These are phyloP conservation scores for Dictyostelium intermedium DNA, from an alignment of 78 protist genomes.

Conservation along the genomic window DNA sequence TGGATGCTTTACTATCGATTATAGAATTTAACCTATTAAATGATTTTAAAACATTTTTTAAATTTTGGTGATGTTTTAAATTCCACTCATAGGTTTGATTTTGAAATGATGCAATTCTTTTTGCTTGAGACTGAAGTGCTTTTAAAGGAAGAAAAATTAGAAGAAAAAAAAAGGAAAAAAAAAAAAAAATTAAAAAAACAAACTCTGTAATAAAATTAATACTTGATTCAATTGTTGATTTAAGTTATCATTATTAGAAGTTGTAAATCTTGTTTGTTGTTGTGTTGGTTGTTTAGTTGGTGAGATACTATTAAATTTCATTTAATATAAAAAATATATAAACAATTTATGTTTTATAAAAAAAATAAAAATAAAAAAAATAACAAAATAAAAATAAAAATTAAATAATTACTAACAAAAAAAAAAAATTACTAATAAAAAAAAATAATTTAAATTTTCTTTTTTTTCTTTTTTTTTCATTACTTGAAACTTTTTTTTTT, in stretches of 20 bases:
- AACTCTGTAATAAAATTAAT: conserved; percentile 15
- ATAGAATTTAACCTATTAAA: conserved; percentile 20
- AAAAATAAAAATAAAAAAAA: not conserved
- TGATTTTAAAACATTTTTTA: conserved; percentile 47
- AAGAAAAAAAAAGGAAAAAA: not conserved
- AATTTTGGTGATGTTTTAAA: conserved; percentile 43
- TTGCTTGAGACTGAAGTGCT: conserved; percentile 24
- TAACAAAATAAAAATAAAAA: not conserved
- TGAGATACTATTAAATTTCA: not conserved
- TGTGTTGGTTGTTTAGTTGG: not conserved
- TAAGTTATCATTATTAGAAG: not conserved
- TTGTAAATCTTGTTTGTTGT: not conserved
- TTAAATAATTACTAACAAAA: no score
- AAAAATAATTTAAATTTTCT: not conserved
- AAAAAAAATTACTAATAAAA: no score
- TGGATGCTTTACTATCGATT: not conserved
- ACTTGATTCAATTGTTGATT: not conserved
- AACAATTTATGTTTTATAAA: no score
- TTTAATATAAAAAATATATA: not conserved
- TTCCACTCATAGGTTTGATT: conserved; percentile 64
- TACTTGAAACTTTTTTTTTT: no score
- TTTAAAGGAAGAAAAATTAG: not conserved
- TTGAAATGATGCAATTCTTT: conserved; percentile 12
- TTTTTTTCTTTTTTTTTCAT: no score
- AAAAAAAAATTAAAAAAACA: not conserved